Base-by-base conservation (phyloP, 371 early-diverging fungal genomes). In the Dinochytrium kinnereticum region DNA sequence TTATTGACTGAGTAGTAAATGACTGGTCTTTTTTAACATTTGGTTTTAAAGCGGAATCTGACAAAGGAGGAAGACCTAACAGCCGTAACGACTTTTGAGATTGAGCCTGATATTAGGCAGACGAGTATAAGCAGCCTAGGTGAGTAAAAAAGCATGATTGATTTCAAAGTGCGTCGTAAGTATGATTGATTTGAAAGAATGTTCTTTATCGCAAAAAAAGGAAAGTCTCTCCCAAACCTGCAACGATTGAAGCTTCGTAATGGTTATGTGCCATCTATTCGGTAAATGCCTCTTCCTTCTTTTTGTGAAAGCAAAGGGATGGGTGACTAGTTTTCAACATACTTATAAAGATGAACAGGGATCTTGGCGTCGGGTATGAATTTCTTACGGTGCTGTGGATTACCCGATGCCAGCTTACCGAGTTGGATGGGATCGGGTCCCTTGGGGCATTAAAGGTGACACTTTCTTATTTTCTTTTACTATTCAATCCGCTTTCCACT, bases 331-430 rank as follows among this genome's bases (percentile, higher is more conserved):
- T n/a, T n/a, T n/a, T n/a, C n/a, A n/a, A n/a, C n/a, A n/a, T n/a
- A n/a, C n/a, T n/a, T n/a, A n/a, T n/a, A n/a, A n/a, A n/a, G n/a
- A n/a, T n/a, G 40, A 17, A 24, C 57, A 84, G 84, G 10, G 85
- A 84, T 51, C 53, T 84, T 57, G 85, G 85, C 1, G 49, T 73
- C 1, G 82, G 85, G 3, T 84, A 75, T 65, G 26, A 24, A 17
- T 70, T 73, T 59, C 73, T 84, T 0, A 69, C 72, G n/a, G 66
- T 80, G 7, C 78, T 84, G 5, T 82, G 80, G 78, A 80, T 84
- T 75, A 70, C 80, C 13, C 77, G 79, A 1, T 81, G 82, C 59
- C 59, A 64, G 15, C 50, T 84, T 30, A 31, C 39, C 13, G 82
- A 82, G 30, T 44, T 80, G 21, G 81, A 81, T 59, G 82, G 85